Evolutionary conservation across 768 basidiomycete genomes (phyloP), one percentile per base, ranked within the genome.

Genomic region (Leccinum subtestaceum): DNA sequence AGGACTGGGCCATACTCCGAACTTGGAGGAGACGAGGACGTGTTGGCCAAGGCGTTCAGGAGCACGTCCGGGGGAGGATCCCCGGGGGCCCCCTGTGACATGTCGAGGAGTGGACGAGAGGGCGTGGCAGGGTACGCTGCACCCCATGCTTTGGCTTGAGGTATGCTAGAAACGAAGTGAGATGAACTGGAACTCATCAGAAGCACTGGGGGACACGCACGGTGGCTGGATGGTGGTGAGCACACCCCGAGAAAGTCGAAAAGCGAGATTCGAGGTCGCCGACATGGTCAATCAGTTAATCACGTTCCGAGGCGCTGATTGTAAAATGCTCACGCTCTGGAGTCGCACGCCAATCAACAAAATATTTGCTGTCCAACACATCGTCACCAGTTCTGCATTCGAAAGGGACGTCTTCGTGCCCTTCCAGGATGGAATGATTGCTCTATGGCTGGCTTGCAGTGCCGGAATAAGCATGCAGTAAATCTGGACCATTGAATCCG

Each of bases 51-150:
- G 1, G 82, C 79, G 0, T 78, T 66, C 34, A 85, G 78, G 9
- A 91, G 72, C 1, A 67, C 52, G 2, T 74, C 66, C 2, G 86
- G 82, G 0, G 92, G 91, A 0, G 86, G 82, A 0, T 75, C 76
- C 5, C 86, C 85, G 0, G 92, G 92, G 0, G 85, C 84, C 43
- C 92, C 88, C 71, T 92, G 89, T 1, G 87, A 86, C 77, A 91
- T 84, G 64, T 84, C 80, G n/a, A 92, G 77, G 2, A 91, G 73
- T 0, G 83, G 84, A 9, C 77, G 75, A 23, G 59, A 66, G 0
- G 75, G 66, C 0, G 79, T 78, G 0, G 78, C 66, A 5, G 62
- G 63, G 69, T 84, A 86, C 12, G 71, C 64, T 21, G 67, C 62
- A 1, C 76, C 81, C 87, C 86, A 88, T 74, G 77, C 74, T 55